phyloP scores from a whole-genome alignment of 2,329 filamentous ascomycete species.

The Colletotrichum echinochloae region DNA sequence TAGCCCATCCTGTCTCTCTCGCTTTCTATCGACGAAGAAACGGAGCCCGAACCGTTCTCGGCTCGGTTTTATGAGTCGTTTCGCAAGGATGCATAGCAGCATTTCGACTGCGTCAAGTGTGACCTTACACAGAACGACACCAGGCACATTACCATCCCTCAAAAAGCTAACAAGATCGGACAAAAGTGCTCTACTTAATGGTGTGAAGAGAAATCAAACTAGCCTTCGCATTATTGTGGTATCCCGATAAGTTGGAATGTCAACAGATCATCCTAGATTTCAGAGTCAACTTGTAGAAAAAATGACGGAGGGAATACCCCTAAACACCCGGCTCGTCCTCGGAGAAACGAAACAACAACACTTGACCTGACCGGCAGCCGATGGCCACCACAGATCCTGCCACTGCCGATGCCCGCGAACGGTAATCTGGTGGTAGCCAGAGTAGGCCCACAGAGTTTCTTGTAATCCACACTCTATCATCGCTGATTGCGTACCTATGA shows the following conservation, averaged over 20 bases:
- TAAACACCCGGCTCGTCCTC: neutral
- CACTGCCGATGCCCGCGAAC: neutral
- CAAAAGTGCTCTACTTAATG: neutral
- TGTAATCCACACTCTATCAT: neutral
- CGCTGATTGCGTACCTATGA: neutral
- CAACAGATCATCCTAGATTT: neutral
- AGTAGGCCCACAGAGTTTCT: neutral
- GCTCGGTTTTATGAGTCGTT: neutral
- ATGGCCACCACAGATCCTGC: neutral
- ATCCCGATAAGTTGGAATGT: neutral
- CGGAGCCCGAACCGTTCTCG: neutral
- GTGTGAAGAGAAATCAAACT: neutral
- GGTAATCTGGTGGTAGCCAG: neutral
- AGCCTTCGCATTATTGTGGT: neutral
- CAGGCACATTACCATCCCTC: neutral
- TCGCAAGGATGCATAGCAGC: neutral
- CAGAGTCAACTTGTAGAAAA: neutral
- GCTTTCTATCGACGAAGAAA: neutral
- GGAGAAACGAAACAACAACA: neutral
- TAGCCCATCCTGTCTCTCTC: neutral
- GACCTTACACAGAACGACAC: neutral
- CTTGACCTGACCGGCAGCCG: neutral
- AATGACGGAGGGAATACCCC: neutral
- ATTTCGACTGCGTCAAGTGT: neutral
- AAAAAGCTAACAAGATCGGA: neutral